phyloP scores from a whole-genome alignment of 805 yeast genomes.

The Teunomyces funiuensis region DNA sequence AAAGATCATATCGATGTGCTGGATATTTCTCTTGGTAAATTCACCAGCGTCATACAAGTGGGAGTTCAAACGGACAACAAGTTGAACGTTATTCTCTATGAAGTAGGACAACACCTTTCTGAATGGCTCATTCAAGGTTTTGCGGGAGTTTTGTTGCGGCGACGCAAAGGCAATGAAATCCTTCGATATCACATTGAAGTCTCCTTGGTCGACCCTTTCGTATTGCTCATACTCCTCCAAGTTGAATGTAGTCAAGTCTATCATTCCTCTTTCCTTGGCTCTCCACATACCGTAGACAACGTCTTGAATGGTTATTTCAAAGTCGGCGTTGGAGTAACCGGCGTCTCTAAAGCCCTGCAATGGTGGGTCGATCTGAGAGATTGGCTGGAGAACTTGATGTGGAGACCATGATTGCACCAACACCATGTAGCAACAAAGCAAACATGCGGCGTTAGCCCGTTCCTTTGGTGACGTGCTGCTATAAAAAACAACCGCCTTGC shows the following conservation, averaged over 20 bases:
- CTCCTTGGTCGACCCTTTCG: constrained; percentile 96
- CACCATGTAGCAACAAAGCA: constrained; percentile 91
- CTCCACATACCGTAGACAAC: constrained; percentile 96
- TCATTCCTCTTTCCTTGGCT: constrained; percentile 87
- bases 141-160: constrained; percentile 64
- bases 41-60: constrained; percentile 84
- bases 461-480: constrained; percentile 78
- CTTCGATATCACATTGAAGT: constrained; percentile 85
- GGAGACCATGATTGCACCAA: constrained; percentile 98
- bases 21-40: constrained; percentile 78
- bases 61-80: constrained; percentile 90
- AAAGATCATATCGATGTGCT: constrained; percentile 92
- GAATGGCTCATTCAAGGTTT: constrained; percentile 70
- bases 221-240: constrained; percentile 92
- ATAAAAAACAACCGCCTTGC: constrained; percentile 88
- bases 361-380: constrained; percentile 89
- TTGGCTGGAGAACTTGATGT: constrained; percentile 93
- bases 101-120: constrained; percentile 80
- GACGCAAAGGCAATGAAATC: constrained; percentile 98
- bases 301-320: constrained; percentile 90
- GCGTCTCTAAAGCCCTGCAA: constrained; percentile 96
- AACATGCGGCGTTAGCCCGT: constrained; percentile 91
- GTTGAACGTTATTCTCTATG: constrained; percentile 66
- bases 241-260: constrained; percentile 83
- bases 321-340: constrained; percentile 94